Evolutionary conservation across 768 basidiomycete species (phyloP).

Genomic region (Tulasnella sp.): DNA sequence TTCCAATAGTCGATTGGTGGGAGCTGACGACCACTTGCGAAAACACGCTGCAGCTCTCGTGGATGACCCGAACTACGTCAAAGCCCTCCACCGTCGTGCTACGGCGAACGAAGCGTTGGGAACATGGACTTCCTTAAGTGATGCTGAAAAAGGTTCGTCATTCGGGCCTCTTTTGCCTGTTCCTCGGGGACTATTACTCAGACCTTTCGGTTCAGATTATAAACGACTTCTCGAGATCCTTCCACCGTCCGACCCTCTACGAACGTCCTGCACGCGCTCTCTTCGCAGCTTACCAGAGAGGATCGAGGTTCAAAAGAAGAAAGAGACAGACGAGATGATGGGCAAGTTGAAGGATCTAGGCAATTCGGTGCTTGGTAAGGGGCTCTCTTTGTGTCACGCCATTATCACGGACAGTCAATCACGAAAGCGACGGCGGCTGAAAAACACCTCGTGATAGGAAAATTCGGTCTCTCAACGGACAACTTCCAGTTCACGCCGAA

Average conservation of each 20-base stretch:
- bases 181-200: background rate
- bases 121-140: conserved; percentile 77
- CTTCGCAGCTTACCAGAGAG: conserved; percentile 60
- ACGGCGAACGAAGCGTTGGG: conserved; percentile 72
- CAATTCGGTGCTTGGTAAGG: conserved; percentile 77
- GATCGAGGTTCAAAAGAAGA: conserved; percentile 70
- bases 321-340: conserved; percentile 87
- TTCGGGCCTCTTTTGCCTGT: background rate
- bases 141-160: conserved; percentile 80
- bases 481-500: conserved; percentile 97
- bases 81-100: conserved; percentile 87
- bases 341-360: conserved; percentile 89
- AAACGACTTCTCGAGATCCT: conserved; percentile 61
- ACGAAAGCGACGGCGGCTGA: too few species aligned
- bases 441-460: conserved; percentile 49
- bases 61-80: conserved; percentile 80
- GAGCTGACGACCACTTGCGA: conserved; percentile 3
- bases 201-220: conserved; percentile 59
- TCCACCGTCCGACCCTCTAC: conserved; percentile 51
- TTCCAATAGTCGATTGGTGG: conserved; percentile 15
- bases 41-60: conserved; percentile 55
- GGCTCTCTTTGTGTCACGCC: background rate
- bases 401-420: background rate
- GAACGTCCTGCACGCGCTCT: conserved; percentile 46
- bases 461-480: conserved; percentile 90